Conservation (phyloP, 2,329 filamentous ascomycete species). For the Colletotrichum cuscutae region DNA sequence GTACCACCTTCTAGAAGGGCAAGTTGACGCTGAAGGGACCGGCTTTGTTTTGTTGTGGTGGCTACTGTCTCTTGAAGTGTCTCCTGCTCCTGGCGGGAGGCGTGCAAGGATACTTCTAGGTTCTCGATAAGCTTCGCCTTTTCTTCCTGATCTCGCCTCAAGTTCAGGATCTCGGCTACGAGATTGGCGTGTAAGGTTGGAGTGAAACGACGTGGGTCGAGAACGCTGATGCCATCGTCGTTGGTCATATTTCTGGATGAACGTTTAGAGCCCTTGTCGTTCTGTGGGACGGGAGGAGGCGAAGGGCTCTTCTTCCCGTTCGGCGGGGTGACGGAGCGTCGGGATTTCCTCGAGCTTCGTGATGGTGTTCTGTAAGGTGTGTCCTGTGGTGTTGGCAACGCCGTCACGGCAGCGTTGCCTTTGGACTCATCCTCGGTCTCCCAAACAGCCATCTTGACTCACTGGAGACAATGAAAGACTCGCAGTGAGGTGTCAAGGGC, state of each 20-base stretch:
- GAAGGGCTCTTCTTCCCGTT: conserved; percentile 63
- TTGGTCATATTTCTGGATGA: conserved; percentile 67
- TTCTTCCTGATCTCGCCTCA: conserved; percentile 90
- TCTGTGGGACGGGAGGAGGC: conserved; percentile 59
- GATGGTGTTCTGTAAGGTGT: conserved; percentile 81
- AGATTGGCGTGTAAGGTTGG: conserved; percentile 94
- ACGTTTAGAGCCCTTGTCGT: conserved; percentile 58
- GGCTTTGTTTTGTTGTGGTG: conserved; percentile 77
- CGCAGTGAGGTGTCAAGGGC: conserved; percentile 4
- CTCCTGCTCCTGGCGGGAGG: conserved; percentile 79
- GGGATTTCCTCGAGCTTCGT: conserved; percentile 68
- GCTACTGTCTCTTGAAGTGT: conserved; percentile 70
- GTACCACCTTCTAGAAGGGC: conserved; percentile 89
- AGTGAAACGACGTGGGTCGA: conserved; percentile 93
- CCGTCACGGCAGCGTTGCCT: conserved; percentile 61
- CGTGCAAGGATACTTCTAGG: conserved; percentile 80
- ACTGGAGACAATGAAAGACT: conserved; percentile 3
- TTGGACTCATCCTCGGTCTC: conserved; percentile 72
- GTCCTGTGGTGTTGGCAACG: conserved; percentile 76
- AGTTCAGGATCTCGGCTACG: conserved; percentile 89
- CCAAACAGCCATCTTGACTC: conserved; percentile 63
- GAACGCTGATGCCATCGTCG: conserved; percentile 77
- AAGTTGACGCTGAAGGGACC: conserved; percentile 85
- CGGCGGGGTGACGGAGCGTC: conserved; percentile 74
- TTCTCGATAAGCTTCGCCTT: conserved; percentile 88